These are phyloP conservation scores for Nigrospora osmanthi DNA, from an alignment of 2,329 filamentous ascomycete genomes.

Conservation along the genomic window DNA sequence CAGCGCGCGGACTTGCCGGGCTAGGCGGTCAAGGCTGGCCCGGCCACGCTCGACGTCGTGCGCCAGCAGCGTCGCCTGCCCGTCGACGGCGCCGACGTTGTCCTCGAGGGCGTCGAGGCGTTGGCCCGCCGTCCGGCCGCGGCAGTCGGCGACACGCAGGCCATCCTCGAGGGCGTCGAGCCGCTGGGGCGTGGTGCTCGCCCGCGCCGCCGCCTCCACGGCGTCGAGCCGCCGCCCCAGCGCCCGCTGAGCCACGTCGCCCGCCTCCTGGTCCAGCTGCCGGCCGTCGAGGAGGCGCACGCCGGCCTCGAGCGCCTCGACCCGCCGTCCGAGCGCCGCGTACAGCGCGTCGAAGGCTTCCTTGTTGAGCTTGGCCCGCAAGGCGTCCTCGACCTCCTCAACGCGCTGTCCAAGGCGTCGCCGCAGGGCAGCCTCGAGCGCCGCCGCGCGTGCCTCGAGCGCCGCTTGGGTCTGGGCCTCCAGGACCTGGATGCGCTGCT, in stretches of 20 bases:
- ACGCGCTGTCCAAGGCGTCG: conserved; percentile 13
- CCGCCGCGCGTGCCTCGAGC: conserved; percentile 10
- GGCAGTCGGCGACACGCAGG: conserved; percentile 10
- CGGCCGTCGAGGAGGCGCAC: conserved; percentile 15
- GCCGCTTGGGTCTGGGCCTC: conserved; percentile 10
- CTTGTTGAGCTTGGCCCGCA: conserved; percentile 16
- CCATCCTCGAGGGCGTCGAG: conserved; percentile 12
- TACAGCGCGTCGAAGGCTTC: conserved; percentile 14
- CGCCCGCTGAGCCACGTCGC: neutral
- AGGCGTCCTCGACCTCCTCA: conserved; percentile 11
- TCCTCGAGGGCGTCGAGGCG: conserved; percentile 17
- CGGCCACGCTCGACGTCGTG: conserved; percentile 16
- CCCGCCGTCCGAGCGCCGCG: conserved; percentile 10
- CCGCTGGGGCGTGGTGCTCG: no score
- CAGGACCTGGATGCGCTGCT: conserved; percentile 6
- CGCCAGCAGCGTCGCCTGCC: conserved; percentile 13
- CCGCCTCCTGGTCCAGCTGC: conserved; percentile 5
- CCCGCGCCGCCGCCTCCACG: neutral
- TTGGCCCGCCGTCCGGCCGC: conserved; percentile 11
- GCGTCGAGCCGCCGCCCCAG: neutral
- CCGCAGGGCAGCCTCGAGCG: conserved; percentile 10
- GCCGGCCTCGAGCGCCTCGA: conserved; percentile 15
- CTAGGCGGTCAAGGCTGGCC: conserved; percentile 13
- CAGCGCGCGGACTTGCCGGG: conserved; percentile 14
- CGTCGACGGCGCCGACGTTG: conserved; percentile 15